Evolutionary conservation across 2,329 filamentous ascomycete genomes (phyloP), one percentile per base, ranked within the genome.

Genomic region (Ilyonectria destructans): DNA sequence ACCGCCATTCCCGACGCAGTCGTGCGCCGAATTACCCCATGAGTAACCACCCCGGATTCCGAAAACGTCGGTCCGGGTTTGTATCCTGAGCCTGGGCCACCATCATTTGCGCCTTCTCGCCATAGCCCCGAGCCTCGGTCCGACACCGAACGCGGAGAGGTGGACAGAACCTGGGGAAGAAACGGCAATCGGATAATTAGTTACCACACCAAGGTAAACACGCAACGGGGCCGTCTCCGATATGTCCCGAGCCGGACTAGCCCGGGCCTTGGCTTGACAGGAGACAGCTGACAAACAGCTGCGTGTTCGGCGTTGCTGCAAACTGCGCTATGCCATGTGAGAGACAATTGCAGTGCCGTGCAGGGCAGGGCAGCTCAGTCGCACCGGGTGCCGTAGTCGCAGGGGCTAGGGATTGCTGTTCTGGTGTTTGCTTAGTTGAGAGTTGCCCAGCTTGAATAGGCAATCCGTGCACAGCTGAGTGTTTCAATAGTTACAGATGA

Each of bases 241-340:
- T 33, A 60, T 56, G 60, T 29, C 49, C 65, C 65, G 65, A 64
- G 23, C 45, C 64, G 64, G 46, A 48, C 52, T 60, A 49, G 33
- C 31, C 57, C 62, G 62, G 43, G 29, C 45, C 49, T 54, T 40
- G 45, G 35, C 49, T 56, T 40, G 56, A 52, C 40, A 26, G 8
- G 10, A 9, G 10, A 35, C 45, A 3, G 23, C 54, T 57, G 52
- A 57, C 43, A 54, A 49, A 43, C 17, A 3, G 52, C 23, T 35
- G 35, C 10, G 26, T 57, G 35, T 57, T 55, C 33, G 43, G 60
- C 23, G 60, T 19, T 31, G 48, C 48, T 54, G 51, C 51, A n/a
- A 51, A 49, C 43, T 21, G 54, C 26, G 19, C 51, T 13, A 49
- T 55, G 49, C 52, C 43, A 60, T 60, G 51, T 58, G 61, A 58